These are phyloP conservation scores for Porphyrellus cyaneotinctus DNA, from an alignment of 768 basidiomycete genomes.

Conservation along the genomic window DNA sequence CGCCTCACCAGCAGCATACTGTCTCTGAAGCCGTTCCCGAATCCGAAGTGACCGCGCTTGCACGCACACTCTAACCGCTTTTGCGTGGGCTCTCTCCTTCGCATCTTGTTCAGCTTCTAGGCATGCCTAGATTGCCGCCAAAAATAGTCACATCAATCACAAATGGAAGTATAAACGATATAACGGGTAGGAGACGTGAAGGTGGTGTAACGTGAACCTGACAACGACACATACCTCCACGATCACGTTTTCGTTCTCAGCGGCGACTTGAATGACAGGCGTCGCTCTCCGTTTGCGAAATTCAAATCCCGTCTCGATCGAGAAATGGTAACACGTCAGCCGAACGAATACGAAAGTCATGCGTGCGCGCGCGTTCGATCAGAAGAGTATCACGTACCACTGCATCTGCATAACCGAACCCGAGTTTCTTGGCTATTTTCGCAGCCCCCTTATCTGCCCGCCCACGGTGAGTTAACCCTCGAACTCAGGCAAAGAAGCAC, in stretches of 20 bases:
- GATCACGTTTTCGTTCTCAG: constrained; percentile 68
- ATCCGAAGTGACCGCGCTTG: constrained; percentile 86
- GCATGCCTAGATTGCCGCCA: constrained; percentile 59
- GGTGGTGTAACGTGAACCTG: constrained; percentile 1
- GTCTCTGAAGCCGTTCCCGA: constrained; percentile 72
- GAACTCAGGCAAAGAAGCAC: constrained; percentile 10
- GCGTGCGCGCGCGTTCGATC: not conserved
- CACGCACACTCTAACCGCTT: constrained; percentile 75
- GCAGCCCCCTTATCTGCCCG: constrained; percentile 73
- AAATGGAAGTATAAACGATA: not conserved
- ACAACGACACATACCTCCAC: constrained; percentile 57
- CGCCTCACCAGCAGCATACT: constrained; percentile 48
- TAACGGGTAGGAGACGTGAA: not conserved
- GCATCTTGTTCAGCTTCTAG: constrained; percentile 76
- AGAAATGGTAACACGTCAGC: constrained; percentile 2
- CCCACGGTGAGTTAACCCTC: constrained; percentile 5
- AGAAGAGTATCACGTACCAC: constrained; percentile 60
- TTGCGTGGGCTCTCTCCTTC: constrained; percentile 69
- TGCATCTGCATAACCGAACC: constrained; percentile 90
- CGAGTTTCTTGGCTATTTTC: constrained; percentile 84
- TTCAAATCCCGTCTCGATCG: constrained; percentile 83
- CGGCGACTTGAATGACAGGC: constrained; percentile 79
- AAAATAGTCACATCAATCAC: constrained; percentile 9
- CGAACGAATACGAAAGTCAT: not conserved
- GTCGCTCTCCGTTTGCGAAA: constrained; percentile 89